Conservation (phyloP, 2,329 filamentous ascomycete genomes). For the Capronia americana region DNA sequence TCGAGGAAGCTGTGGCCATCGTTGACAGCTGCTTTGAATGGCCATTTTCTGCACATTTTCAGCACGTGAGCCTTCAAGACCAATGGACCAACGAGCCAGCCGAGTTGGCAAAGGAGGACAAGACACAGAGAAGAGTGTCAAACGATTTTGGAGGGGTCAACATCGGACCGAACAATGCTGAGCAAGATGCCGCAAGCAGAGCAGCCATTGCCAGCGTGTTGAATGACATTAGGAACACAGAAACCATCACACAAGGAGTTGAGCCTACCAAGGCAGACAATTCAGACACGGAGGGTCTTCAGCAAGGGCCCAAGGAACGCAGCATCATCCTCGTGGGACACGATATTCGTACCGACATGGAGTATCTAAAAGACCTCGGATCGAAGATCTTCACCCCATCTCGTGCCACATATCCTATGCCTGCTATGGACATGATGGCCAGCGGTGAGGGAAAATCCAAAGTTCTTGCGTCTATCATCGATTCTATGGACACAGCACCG, state of each 20-base stretch:
- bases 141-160: constrained; percentile 20
- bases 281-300: constrained; percentile 10
- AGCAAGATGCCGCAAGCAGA: constrained; percentile 29
- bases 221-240: constrained; percentile 17
- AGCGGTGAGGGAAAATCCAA: constrained; percentile 14
- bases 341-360: constrained; percentile 70
- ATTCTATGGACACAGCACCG: constrained; percentile 73
- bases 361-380: constrained; percentile 69
- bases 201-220: constrained; percentile 29
- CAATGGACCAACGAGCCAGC: constrained; percentile 19
- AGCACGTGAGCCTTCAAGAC: constrained; percentile 31
- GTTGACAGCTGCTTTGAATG: constrained; percentile 63
- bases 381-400: constrained; percentile 56
- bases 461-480: constrained; percentile 61
- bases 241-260: constrained; percentile 17
- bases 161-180: constrained; percentile 21
- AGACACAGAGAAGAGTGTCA: background rate
- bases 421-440: constrained; percentile 45
- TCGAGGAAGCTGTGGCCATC: constrained; percentile 52
- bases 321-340: constrained; percentile 82
- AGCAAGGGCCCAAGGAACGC: constrained; percentile 48
- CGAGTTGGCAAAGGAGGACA: constrained; percentile 1
- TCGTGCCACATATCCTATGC: constrained; percentile 33
- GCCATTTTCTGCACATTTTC: constrained; percentile 56
- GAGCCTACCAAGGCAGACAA: constrained; percentile 5